These are phyloP conservation scores for Saturnispora bothae DNA, from an alignment of 805 yeast species.

Conservation along the genomic window DNA sequence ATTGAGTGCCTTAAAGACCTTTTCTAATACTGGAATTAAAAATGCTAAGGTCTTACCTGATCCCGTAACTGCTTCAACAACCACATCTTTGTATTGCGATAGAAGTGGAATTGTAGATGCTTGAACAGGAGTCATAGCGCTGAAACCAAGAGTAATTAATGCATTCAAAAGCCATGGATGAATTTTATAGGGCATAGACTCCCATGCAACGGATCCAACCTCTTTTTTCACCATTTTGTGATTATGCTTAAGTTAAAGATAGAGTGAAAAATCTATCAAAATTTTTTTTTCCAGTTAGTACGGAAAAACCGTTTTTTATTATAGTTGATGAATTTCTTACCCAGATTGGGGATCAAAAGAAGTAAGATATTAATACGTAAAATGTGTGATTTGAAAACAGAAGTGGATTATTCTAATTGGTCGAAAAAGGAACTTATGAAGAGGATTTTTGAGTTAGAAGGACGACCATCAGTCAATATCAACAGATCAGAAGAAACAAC, in stretches of 20 bases:
- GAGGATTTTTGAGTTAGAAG: conserved; percentile 48
- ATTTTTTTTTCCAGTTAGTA: conserved; percentile 1
- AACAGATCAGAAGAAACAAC: neutral
- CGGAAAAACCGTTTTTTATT: too few relatives aligned
- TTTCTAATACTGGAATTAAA: conserved; percentile 71
- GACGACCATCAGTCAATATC: conserved; percentile 2
- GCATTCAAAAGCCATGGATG: conserved; percentile 69
- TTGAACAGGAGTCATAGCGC: conserved; percentile 91
- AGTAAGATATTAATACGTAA: neutral
- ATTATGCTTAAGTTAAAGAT: too few relatives aligned
- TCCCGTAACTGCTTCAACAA: conserved; percentile 95
- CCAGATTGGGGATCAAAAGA: neutral
- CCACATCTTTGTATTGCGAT: conserved; percentile 80
- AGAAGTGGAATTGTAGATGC: conserved; percentile 88
- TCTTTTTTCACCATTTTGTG: conserved; percentile 10
- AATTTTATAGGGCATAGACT: conserved; percentile 37
- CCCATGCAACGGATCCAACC: conserved; percentile 52
- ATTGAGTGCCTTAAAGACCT: conserved; percentile 29
- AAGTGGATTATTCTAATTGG: conserved; percentile 46
- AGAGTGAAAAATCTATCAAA: neutral
- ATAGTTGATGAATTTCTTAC: conserved; percentile 2
- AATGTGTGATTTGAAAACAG: neutral
- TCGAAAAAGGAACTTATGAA: conserved; percentile 52
- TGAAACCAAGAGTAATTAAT: conserved; percentile 61
- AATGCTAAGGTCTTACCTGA: conserved; percentile 97